Base-by-base conservation (phyloP, 2,329 filamentous ascomycete species). In the Penicillium vulpinum region DNA sequence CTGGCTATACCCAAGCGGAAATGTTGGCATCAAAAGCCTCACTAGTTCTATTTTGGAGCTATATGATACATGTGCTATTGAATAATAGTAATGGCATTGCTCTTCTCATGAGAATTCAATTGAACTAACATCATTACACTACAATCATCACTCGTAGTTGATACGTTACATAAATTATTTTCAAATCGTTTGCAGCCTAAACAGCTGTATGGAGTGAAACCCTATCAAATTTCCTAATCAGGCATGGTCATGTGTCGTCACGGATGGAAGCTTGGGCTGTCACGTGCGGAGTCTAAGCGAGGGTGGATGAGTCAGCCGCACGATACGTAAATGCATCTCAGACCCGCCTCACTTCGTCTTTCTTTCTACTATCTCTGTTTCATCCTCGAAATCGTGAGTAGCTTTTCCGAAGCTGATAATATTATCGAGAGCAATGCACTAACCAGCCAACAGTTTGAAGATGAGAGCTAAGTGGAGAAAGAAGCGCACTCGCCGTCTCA, bases 391-490 rank as follows among this genome's bases (percentile, higher is more conserved):
- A 77, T 67, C 71, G 75, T 77, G 66, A 73, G 75, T 73, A 56
- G 60, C 59, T 54, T 47, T 48, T 47, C 45, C 50, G 6, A 40
- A 45, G 36, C 40, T 18, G 6, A 24, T 41, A 10, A 24, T 35
- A 22, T 35, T 4, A 45, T 46, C 10, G 16, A 41, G 46, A 54
- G 29, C 50, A 26, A 60, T 48, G 61, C 51, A 66, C 66, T 63
- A 53, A 64, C 62, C 15, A 38, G 22, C 26, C 49, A 62, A 61
- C 68, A 69, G 70, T 76, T 68, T 73, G 75, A 77, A 77, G 75
- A 88, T 88, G 86, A 88, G 93, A 94, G 92, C 92, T 79, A 97
- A 97, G 87, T 97, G 94, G 94, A 94, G 93, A 87, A 99, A 99
- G 90, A 99, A 99, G 93, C 88, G 94, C 81, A 92, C 96, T 83